These are phyloP conservation scores for Kalanchoe fedtschenkoi DNA, from an alignment of 164 flowering plant genomes.

Conservation along the genomic window DNA sequence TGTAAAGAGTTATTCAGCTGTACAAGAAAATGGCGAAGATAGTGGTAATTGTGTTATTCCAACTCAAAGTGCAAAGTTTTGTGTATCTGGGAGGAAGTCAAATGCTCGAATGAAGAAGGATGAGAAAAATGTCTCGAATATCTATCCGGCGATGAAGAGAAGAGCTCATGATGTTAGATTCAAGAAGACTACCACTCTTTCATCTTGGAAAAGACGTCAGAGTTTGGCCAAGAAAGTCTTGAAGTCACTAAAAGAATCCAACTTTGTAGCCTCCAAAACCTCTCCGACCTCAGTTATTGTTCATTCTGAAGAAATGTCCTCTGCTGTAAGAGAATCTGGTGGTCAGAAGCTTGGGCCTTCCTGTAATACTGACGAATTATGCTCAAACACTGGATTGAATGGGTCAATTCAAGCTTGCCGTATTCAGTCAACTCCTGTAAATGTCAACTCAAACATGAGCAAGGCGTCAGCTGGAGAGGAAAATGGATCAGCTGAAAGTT, in stretches of 20 bases:
- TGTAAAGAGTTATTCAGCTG: constrained; percentile 11
- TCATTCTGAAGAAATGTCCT: constrained; percentile 14
- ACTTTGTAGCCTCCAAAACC: constrained; percentile 14
- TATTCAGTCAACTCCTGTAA: constrained; percentile 8
- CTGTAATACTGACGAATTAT: constrained; percentile 8
- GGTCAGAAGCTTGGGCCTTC: constrained; percentile 11
- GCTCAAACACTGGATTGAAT: not conserved
- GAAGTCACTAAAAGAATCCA: constrained; percentile 13
- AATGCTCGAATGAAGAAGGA: constrained; percentile 5
- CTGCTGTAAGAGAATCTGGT: constrained; percentile 11
- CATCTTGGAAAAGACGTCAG: not conserved
- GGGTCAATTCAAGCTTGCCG: no score
- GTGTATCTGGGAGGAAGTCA: constrained; percentile 8
- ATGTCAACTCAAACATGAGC: constrained; percentile 14
- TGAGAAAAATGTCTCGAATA: constrained; percentile 4
- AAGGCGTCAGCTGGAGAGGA: constrained; percentile 22
- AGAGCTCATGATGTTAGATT: constrained; percentile 10
- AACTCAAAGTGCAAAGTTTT: no score
- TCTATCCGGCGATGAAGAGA: not conserved
- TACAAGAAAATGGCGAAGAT: constrained; percentile 19
- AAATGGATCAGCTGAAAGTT: constrained; percentile 16
- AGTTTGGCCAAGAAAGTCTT: constrained; percentile 8
- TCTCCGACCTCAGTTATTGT: constrained; percentile 10
- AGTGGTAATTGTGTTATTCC: constrained; percentile 10
- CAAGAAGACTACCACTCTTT: constrained; percentile 8